phyloP scores from a whole-genome alignment of 1,284 basidiomycete genomes.

The Takashimella tepidaria region DNA sequence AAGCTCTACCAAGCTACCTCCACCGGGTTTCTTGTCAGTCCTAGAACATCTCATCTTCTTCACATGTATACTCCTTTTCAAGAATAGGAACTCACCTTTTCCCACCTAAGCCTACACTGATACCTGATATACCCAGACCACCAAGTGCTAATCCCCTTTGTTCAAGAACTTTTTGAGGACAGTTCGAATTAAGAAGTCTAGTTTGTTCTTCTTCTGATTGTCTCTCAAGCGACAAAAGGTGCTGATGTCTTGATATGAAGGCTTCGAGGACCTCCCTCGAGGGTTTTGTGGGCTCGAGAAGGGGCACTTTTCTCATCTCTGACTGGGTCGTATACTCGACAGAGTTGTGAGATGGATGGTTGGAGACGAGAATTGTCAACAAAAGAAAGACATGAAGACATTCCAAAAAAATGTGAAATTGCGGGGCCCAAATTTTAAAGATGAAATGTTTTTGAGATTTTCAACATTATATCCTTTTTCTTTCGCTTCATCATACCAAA shows the following conservation, averaged over 20 bases:
- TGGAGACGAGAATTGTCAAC: too few relatives aligned
- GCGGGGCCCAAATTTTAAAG: neutral
- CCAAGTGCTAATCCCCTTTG: constrained; percentile 76
- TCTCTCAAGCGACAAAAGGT: constrained; percentile 66
- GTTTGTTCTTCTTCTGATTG: constrained; percentile 77
- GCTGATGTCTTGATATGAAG: constrained; percentile 68
- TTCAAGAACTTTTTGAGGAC: constrained; percentile 76
- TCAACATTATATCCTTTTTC: neutral
- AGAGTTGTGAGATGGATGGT: too few relatives aligned
- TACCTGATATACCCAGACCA: constrained; percentile 62
- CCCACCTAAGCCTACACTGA: constrained; percentile 78
- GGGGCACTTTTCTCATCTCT: constrained; percentile 1
- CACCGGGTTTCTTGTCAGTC: constrained; percentile 1
- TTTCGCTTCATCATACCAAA: neutral
- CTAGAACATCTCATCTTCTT: too few relatives aligned
- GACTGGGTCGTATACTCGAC: too few relatives aligned
- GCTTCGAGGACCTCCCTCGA: constrained; percentile 47
- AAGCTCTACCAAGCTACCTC: constrained; percentile 79
- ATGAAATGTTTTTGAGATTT: neutral
- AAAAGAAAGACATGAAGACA: too few relatives aligned
- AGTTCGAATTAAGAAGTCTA: constrained; percentile 74
- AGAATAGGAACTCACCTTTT: constrained; percentile 68
- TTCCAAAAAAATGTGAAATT: neutral
- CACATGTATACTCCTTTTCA: neutral
- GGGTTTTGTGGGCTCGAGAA: constrained; percentile 21